Base-by-base conservation (phyloP, 352 stramenopile genomes). In the Globisporangium iwayamae region DNA sequence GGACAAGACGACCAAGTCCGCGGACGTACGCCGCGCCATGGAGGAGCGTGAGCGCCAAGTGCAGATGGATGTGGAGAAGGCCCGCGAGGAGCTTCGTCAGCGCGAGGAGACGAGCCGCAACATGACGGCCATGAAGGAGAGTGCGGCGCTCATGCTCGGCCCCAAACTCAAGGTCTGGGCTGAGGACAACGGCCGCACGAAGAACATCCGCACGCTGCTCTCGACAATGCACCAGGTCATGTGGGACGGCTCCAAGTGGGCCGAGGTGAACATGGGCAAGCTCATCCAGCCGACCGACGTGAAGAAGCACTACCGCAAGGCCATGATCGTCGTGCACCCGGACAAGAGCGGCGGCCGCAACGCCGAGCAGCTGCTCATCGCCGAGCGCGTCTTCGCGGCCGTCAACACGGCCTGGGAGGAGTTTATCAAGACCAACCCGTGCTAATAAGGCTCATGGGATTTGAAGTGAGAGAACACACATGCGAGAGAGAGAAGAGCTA, bases 251-350 rank as follows among this genome's bases (percentile, higher is more conserved):
- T 89, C 76, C 63, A 90, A 91, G 57, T 97, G 91, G 91, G 74
- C 71, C 16, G 86, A 94, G 60, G 82, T 96, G 18, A 93, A 92
- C 73, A 94, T 97, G 87, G 90, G 83, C 66, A 95, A 96, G 70
- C 82, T 97, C n/a, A 80, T 97, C 28, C 74, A 89, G 68, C 89
- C 88, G n/a, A 75, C 82, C 48, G 87, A 95, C 62, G 85, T 97
- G n/a, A 97, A 97, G 74, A 90, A 94, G 69, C 67, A 91, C 65
- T 97, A 97, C 71, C 86, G 89, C 52, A 93, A 94, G 68, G 88
- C 91, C 38, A 97, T 97, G 89, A 91, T 97, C 60, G 85, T 97
- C 34, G 91, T 97, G 50, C 91, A 97, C 62, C 87, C 90, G 10
- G 91, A 97, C 77, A 97, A 97, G 71, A 83, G 83, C 56, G 81